Base-by-base conservation (phyloP, 208 protist species). In the Trichomonas tenax region DNA sequence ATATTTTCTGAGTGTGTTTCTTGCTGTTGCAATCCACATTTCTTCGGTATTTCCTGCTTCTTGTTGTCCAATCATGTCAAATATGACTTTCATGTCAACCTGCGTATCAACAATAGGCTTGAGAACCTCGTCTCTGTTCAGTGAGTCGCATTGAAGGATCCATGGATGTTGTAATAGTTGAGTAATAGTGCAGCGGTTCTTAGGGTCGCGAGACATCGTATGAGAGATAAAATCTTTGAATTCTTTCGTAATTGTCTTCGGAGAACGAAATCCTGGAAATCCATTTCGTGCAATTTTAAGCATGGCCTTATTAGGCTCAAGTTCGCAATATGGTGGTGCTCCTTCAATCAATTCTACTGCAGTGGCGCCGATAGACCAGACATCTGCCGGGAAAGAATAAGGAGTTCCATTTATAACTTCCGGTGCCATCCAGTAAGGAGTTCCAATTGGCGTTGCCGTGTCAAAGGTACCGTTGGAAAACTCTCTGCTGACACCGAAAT, bases 401-500 rank as follows among this genome's bases (percentile, higher is more conserved):
- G 41, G 1, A 9, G 0, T 45, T 15, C 41, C 41, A 48, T 48
- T 90, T 0, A 90, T 90, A 48, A 48, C 82, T 90, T 90, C 82
- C 31, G 82, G 82, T 11, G 82, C 82, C 82, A 90, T 90, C 82
- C 82, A 90, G 48, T 90, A 90, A 44, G 82, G 82, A 45, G 82
- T 90, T 48, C 82, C 82, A 45, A 90, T 36, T 44, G 51, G 84
- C 31, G 63, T 95, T 82, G 86, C 11, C 51, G 44, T 88, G 26
- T 17, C 3, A 10, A 63, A 38, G 6, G 34, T 90, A 0, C 10
- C 40, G 15, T 45, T 90, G 21, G 8, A 11, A 88, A 93, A 96
- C 38, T 84, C 40, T 95, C 31, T 15, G 44, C 26, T 46, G 11
- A 97, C 95, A 49, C 97, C 97, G 82, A 97, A 97, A 96, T 97